Conservation (phyloP, 768 basidiomycete species). For the Tricholoma sp. region DNA sequence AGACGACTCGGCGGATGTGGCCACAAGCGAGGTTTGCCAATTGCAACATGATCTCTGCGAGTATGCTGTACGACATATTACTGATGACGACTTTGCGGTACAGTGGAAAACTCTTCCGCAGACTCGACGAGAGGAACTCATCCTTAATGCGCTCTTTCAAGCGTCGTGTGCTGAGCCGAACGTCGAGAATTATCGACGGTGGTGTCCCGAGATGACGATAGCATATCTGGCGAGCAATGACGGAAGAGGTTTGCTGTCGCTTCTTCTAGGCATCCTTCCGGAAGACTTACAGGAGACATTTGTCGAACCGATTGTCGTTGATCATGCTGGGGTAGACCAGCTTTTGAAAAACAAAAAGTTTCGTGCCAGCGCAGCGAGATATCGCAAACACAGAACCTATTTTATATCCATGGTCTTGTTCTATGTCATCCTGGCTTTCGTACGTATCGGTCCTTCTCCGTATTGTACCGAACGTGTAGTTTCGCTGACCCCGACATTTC, state of each 20-base stretch:
- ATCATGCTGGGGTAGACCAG: conserved; percentile 2
- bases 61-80: conserved; percentile 2
- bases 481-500: neutral
- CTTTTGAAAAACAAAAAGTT: conserved; percentile 1
- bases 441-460: neutral
- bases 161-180: conserved; percentile 8
- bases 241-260: conserved; percentile 7
- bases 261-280: conserved; percentile 4
- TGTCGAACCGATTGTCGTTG: neutral
- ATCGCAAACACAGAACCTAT: conserved; percentile 1
- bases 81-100: conserved; percentile 6
- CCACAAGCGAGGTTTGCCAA: conserved; percentile 3
- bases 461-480: neutral
- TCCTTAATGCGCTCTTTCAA: conserved; percentile 15
- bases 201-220: conserved; percentile 19
- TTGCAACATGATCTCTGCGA: conserved; percentile 4
- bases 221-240: conserved; percentile 1
- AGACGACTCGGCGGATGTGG: neutral
- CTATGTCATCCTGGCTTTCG: conserved; percentile 8
- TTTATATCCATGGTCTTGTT: conserved; percentile 7
- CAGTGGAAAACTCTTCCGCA: conserved; percentile 7
- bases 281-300: neutral
- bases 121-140: conserved; percentile 1
- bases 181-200: conserved; percentile 12
- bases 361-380: neutral